Evolutionary conservation across 1,284 basidiomycete species (phyloP).

Genomic region (Fereydounia khargensis): DNA sequence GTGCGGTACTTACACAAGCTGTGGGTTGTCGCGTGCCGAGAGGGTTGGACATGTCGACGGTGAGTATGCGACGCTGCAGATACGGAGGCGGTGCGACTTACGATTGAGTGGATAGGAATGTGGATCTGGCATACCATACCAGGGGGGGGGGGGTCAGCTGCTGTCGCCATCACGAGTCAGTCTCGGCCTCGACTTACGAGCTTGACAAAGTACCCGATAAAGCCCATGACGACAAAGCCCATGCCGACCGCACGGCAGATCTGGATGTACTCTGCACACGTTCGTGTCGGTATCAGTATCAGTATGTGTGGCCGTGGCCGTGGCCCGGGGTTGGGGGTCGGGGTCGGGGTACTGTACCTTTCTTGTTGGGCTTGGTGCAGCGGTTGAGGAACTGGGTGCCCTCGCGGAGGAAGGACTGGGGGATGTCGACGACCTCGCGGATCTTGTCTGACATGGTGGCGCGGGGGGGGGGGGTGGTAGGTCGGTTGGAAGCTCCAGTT

Average conservation of each 20-base stretch:
- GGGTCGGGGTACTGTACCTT: too few species aligned
- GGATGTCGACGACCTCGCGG: constrained; percentile 84
- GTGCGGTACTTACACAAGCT: constrained; percentile 26
- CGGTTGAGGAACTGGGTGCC: constrained; percentile 93
- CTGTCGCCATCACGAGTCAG: too few species aligned
- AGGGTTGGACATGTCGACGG: too few species aligned
- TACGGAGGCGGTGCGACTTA: constrained; percentile 29
- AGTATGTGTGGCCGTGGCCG: too few species aligned
- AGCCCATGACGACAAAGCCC: constrained; percentile 57
- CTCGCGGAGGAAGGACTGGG: constrained; percentile 86
- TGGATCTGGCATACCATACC: too few species aligned
- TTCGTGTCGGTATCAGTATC: too few species aligned
- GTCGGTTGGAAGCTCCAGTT: too few species aligned
- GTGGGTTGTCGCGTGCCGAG: too few species aligned
- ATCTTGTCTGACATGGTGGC: constrained; percentile 78
- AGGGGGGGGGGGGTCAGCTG: too few species aligned
- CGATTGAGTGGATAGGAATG: constrained; percentile 57
- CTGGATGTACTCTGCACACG: constrained; percentile 55
- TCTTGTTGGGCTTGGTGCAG: constrained; percentile 94
- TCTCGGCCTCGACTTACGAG: constrained; percentile 35
- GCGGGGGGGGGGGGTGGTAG: background rate
- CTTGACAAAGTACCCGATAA: constrained; percentile 58
- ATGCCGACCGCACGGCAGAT: constrained; percentile 56
- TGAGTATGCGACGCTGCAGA: too few species aligned
- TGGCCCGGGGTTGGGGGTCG: too few species aligned